A percentile compares a stretch with the other conserved stretches of the same genome.
phyloP scores from a whole-genome alignment of 2,329 filamentous ascomycete genomes.

The Alternaria atra region DNA sequence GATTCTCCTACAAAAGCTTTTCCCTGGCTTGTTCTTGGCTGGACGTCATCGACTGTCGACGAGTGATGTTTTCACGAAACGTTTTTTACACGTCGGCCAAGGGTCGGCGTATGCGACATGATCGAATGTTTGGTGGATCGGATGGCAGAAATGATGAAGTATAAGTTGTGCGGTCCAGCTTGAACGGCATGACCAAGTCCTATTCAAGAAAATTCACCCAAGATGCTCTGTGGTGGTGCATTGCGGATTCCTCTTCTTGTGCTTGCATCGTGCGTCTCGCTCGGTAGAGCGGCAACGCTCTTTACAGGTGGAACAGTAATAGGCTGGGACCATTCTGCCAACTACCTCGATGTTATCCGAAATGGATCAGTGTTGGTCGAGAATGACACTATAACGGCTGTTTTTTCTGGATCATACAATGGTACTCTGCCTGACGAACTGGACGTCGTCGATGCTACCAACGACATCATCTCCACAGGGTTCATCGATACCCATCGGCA shows the following conservation, averaged over 20 bases:
- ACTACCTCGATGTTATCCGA: conserved; percentile 51
- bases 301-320: conserved; percentile 52
- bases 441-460: conserved; percentile 56
- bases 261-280: conserved; percentile 6
- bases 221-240: conserved; percentile 1
- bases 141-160: not conserved
- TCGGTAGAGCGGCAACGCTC: conserved; percentile 10
- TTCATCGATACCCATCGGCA: conserved; percentile 66
- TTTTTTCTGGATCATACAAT: conserved; percentile 16
- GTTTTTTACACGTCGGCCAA: conserved; percentile 1
- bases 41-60: conserved; percentile 2
- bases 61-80: not conserved
- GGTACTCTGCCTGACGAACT: conserved; percentile 26
- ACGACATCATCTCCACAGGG: conserved; percentile 63
- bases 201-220: not conserved
- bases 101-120: conserved; percentile 2
- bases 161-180: conserved; percentile 7
- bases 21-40: conserved; percentile 6
- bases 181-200: not conserved
- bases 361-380: conserved; percentile 55
- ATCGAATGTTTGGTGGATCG: not conserved
- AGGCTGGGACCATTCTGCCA: conserved; percentile 50
- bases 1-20: conserved; percentile 2
- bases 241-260: not conserved
- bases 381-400: conserved; percentile 48